Evolutionary conservation across 306 rosid genomes (phyloP).

Genomic region (Sophora flavescens): DNA sequence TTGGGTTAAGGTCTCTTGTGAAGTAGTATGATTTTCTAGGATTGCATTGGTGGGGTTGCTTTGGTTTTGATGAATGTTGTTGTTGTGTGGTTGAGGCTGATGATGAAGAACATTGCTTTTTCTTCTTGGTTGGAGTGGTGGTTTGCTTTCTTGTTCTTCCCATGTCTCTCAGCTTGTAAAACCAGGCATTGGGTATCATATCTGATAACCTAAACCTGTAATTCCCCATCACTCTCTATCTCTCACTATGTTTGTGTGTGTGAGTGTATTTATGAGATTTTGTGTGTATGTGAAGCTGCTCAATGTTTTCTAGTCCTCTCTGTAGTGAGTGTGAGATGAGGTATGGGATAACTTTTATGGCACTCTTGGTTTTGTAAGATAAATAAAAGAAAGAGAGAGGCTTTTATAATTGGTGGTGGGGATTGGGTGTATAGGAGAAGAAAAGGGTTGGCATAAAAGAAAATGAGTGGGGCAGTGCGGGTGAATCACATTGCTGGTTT

Average conservation of each 20-base stretch:
- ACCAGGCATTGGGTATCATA: constrained; percentile 94
- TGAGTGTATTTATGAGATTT: not conserved
- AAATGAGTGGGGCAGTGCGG: constrained; percentile 40
- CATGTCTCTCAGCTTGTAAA: constrained; percentile 76
- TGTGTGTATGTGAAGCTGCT: not conserved
- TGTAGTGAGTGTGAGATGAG: constrained; percentile 29
- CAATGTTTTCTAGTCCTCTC: constrained; percentile 32
- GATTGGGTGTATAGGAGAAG: constrained; percentile 50
- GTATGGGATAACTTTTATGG: constrained; percentile 20
- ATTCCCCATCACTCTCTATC: constrained; percentile 59
- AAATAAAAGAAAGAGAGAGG: constrained; percentile 39
- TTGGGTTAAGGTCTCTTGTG: constrained; percentile 64
- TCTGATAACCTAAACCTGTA: constrained; percentile 74
- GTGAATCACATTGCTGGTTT: constrained; percentile 37
- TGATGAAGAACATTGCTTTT: constrained; percentile 44
- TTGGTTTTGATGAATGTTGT: constrained; percentile 40
- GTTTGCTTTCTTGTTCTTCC: constrained; percentile 54
- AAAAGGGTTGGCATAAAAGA: constrained; percentile 47
- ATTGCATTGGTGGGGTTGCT: constrained; percentile 49
- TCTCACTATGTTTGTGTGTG: not conserved
- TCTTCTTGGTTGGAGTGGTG: constrained; percentile 20
- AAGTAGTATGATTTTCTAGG: constrained; percentile 85
- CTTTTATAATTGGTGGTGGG: constrained; percentile 39
- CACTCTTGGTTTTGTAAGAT: constrained; percentile 38
- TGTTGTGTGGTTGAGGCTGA: constrained; percentile 41